Base-by-base conservation (phyloP, 805 yeast species). In the Candida caryicola region DNA sequence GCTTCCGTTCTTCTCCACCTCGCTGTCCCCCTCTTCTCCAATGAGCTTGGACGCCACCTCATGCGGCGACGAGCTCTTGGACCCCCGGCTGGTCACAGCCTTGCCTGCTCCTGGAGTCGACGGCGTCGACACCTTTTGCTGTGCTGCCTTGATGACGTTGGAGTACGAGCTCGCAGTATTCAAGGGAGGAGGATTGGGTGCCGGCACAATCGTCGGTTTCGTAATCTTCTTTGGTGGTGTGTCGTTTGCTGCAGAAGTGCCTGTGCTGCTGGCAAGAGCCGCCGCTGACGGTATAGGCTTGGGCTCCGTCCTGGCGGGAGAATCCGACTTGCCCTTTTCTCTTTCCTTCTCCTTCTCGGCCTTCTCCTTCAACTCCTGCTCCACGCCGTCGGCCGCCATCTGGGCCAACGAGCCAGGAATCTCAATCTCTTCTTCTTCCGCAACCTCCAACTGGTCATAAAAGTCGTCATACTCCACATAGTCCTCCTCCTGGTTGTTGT, bases 391-490 rank as follows among this genome's bases (percentile, higher is more conserved):
- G 5, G 40, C 50, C 3, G 54, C 50, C 49, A 45, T 44, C 39
- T 52, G 57, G 4, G 56, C 52, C 37, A 51, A 42, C 2, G 55
- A 50, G 29, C 62, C 58, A 23, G 53, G 57, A 3, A 55, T 51
- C 18, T 58, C 64, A 31, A 51, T 45, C 31, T 50, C 54, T 18
- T 40, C 47, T 16, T 56, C 64, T 23, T 79, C 82, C 42, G 73
- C 81, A 31, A 89, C 74, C 31, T 82, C 89, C 50, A 93, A 73
- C 43, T 81, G 87, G 50, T 93, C 97, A 62, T 91, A 93, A 44
- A 91, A 77, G 10, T 87, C 89, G 51, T 90, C 96, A 60, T 91
- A 95, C 55, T 89, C 97, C 23, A 90, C 83, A 59, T 89, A 91
- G 53, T 90, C 96, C 4, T 81, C 90, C 39, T 89, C 96, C 60